Evolutionary conservation across 2,329 filamentous ascomycete species (phyloP).

Genomic region (Gliomastix tumulicola): DNA sequence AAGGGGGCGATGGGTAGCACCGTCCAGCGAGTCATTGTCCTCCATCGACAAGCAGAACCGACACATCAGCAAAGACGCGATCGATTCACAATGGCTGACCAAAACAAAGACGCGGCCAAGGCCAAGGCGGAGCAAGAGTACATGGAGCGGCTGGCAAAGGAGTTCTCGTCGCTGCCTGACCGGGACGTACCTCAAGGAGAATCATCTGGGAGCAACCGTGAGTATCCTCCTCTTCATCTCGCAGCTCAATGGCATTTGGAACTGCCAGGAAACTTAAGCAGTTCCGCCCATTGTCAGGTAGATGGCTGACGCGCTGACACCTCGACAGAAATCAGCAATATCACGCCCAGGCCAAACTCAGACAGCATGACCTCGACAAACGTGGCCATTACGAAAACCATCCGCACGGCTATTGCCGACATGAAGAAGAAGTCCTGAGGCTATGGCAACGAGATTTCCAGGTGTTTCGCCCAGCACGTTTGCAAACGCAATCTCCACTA

Average conservation of each 20-base stretch:
- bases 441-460: too few relatives aligned
- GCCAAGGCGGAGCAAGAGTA: conserved; percentile 4
- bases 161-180: conserved; percentile 5
- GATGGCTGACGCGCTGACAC: too few relatives aligned
- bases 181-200: conserved; percentile 2
- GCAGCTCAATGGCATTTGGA: background rate
- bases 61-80: too few relatives aligned
- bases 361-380: conserved; percentile 12
- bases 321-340: background rate
- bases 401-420: conserved; percentile 6
- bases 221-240: background rate
- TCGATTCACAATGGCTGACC: too few relatives aligned
- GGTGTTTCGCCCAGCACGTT: too few relatives aligned
- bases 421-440: too few relatives aligned
- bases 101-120: background rate
- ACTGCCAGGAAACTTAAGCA: background rate
- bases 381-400: conserved; percentile 20
- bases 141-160: conserved; percentile 4
- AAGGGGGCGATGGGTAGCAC: too few relatives aligned
- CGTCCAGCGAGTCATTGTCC: too few relatives aligned
- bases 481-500: too few relatives aligned
- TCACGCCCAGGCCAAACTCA: background rate
- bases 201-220: background rate
- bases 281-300: background rate
- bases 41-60: too few relatives aligned